Evolutionary conservation across 129 eudicot genomes (phyloP).

Genomic region (Silybum marianum): DNA sequence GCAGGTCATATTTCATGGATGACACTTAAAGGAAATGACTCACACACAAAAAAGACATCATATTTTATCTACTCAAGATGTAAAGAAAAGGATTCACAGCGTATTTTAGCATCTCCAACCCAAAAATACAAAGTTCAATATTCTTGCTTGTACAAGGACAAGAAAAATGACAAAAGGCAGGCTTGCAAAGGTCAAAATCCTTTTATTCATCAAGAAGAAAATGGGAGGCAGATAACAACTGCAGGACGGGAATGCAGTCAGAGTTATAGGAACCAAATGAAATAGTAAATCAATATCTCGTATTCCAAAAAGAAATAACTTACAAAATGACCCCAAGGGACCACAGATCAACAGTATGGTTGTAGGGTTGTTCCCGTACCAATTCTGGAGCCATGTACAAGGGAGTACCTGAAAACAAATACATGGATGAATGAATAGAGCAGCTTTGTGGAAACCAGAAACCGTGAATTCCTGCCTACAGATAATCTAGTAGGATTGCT

Average conservation of each 20-base stretch:
- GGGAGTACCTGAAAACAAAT: constrained; percentile 72
- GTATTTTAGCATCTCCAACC: not conserved
- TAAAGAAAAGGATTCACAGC: not conserved
- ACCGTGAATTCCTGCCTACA: not conserved
- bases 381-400: constrained; percentile 99
- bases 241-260: not conserved
- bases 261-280: not conserved
- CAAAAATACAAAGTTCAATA: not conserved
- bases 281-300: not conserved
- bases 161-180: not conserved
- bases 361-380: constrained; percentile 98
- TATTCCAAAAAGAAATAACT: constrained; percentile 29
- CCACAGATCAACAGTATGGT: constrained; percentile 97
- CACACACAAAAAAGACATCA: not conserved
- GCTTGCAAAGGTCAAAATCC: not conserved
- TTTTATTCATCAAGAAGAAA: not conserved
- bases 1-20: not conserved
- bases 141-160: not conserved
- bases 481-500: not conserved
- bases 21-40: not conserved
- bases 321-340: constrained; percentile 97
- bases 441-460: constrained; percentile 10
- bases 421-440: constrained; percentile 16
- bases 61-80: not conserved
- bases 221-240: not conserved